These are phyloP conservation scores for Fusarium tricinctum DNA, from an alignment of 2,329 filamentous ascomycete genomes.

Conservation along the genomic window DNA sequence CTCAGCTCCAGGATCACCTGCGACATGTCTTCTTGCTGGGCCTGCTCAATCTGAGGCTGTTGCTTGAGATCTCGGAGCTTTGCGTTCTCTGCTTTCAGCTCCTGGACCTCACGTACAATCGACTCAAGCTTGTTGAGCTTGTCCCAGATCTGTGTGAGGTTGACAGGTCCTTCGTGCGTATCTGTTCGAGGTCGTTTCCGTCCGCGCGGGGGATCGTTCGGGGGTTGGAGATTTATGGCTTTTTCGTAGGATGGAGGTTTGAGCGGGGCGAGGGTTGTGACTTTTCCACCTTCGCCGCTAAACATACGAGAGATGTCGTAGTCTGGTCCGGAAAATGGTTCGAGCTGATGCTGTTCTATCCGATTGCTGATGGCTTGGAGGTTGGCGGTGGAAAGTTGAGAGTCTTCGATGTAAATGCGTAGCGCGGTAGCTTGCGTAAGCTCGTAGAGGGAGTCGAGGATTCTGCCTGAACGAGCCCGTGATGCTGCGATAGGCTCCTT, in stretches of 20 bases:
- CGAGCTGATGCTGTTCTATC: slow-evolving; percentile 1
- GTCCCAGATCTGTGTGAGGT: slow-evolving; percentile 12
- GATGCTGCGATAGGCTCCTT: slow-evolving; percentile 15
- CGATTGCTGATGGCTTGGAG: neutral
- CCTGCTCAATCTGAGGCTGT: neutral
- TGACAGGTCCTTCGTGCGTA: neutral
- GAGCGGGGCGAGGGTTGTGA: neutral
- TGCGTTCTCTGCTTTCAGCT: slow-evolving; percentile 13
- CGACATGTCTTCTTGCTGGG: neutral
- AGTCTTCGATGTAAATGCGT: slow-evolving; percentile 11
- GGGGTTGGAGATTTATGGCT: neutral
- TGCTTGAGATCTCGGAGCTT: neutral
- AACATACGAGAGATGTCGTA: slow-evolving; percentile 21
- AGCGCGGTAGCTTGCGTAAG: neutral
- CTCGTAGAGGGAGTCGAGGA: slow-evolving; percentile 10
- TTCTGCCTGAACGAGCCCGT: slow-evolving; percentile 15
- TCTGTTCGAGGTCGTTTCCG: slow-evolving; percentile 25
- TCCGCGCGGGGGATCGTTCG: neutral
- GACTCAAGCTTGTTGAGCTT: slow-evolving; percentile 23
- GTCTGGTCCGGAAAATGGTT: slow-evolving; percentile 1
- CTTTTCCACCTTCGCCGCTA: slow-evolving; percentile 6
- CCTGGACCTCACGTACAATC: slow-evolving; percentile 5
- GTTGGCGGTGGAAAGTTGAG: neutral
- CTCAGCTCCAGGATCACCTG: neutral
- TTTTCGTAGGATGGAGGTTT: slow-evolving; percentile 13